A percentile compares a stretch with the other conserved stretches of the same genome.
These are phyloP conservation scores for Hypomyces perniciosus DNA, from an alignment of 2,329 filamentous ascomycete species.

Conservation along the genomic window DNA sequence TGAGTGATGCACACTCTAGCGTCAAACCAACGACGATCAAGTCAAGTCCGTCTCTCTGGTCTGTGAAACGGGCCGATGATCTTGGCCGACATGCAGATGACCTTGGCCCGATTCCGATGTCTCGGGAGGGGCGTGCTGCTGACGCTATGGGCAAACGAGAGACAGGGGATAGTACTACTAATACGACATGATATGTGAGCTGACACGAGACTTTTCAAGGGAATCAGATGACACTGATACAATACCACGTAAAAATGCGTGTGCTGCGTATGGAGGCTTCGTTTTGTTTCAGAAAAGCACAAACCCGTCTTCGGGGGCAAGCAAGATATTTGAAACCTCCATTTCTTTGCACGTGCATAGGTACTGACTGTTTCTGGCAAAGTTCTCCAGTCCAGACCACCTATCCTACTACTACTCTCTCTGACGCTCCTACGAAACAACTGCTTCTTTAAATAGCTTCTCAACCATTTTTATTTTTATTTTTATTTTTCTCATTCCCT, in stretches of 20 bases:
- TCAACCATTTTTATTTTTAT: background rate
- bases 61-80: background rate
- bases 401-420: no score
- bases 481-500: background rate
- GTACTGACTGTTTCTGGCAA: background rate
- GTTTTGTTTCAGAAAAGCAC: no score
- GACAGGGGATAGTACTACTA: background rate
- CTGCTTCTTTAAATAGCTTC: background rate
- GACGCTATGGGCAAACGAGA: background rate
- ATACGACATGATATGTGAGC: background rate
- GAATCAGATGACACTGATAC: no score
- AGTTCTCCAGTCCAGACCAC: background rate
- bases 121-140: background rate
- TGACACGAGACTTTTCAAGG: no score
- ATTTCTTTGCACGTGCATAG: background rate
- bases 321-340: no score
- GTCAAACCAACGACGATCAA: no score
- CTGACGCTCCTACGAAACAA: background rate
- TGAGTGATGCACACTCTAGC: no score
- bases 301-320: no score
- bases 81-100: background rate
- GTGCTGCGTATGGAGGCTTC: no score
- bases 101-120: background rate
- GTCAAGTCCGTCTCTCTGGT: no score
- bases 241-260: no score